phyloP scores from a whole-genome alignment of 768 basidiomycete genomes.

The Vararia minispora region DNA sequence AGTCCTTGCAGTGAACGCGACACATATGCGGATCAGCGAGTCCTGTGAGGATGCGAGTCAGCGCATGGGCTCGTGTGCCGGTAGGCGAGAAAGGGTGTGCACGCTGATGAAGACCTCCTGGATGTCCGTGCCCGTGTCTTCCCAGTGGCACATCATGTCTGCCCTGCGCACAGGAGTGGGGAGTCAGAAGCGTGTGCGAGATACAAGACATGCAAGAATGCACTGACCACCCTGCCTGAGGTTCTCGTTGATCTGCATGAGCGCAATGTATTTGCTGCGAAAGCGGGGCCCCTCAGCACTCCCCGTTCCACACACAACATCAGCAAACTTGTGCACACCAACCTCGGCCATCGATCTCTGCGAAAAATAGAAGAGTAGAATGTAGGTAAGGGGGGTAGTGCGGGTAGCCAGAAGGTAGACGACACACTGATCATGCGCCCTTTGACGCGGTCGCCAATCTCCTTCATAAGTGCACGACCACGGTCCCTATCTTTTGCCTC shows the following conservation, averaged over 20 bases:
- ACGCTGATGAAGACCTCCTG: constrained; percentile 77
- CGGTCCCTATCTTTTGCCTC: constrained; percentile 58
- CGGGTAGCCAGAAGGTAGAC: not conserved
- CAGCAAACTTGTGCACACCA: no score
- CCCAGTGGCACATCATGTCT: constrained; percentile 81
- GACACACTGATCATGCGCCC: constrained; percentile 61
- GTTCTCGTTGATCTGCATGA: constrained; percentile 80
- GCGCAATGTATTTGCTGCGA: constrained; percentile 73
- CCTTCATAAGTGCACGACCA: constrained; percentile 68
- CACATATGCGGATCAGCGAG: constrained; percentile 54
- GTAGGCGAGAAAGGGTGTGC: constrained; percentile 26
- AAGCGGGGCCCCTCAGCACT: no score
- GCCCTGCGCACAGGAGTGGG: constrained; percentile 54
- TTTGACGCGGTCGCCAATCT: constrained; percentile 76
- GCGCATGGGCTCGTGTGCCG: no score
- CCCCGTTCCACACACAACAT: no score
- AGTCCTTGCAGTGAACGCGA: constrained; percentile 49
- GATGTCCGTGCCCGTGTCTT: constrained; percentile 67
- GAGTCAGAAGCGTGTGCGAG: not conserved
- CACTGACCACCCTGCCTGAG: constrained; percentile 78
- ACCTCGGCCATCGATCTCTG: no score
- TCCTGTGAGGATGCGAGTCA: constrained; percentile 38
- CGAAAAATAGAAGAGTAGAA: no score
- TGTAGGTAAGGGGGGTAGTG: no score
- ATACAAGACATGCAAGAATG: constrained; percentile 20